Evolutionary conservation across 768 basidiomycete genomes (phyloP), one percentile per base, ranked within the genome.

Genomic region (Naematelia encephala): DNA sequence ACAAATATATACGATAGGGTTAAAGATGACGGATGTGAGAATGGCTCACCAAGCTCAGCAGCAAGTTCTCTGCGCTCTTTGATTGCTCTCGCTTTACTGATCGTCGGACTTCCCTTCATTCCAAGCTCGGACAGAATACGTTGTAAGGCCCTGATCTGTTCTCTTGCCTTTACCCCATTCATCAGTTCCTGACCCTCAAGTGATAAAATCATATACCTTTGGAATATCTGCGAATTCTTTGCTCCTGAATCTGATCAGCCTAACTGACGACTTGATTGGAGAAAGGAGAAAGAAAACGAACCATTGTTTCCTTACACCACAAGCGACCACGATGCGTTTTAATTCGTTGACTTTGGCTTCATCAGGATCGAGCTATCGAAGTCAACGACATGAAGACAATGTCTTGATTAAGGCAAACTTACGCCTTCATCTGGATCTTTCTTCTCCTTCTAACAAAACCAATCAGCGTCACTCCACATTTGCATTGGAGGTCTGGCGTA

Each of bases 61-160:
- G 83, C 86, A 4, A 90, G 73, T 72, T 92, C 92, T 46, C 90
- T 80, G 69, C 83, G 83, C 73, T 80, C 83, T 60, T 82, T 87
- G 66, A 93, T 87, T 2, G 80, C 78, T 66, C 84, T 88, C 3
- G 91, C 91, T 77, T 92, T 87, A 54, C 89, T 90, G 68, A 90
- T 67, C 60, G 84, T 91, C 69, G 86, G 79, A 22, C 86, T 82
- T 0, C 88, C 88, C 0, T 80, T 83, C 89, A 92, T 93, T 0
- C 90, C 90, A 27, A 91, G 58, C 26, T 30, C 62, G 2, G 49
- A 27, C 14, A 76, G 50, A 1, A 73, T 49, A 5, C 48, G 12
- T 21, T 64, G 47, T 2, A 76, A 46, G 44, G 61, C 56, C 13
- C 44, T 13, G 14, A 67, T 66, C 54, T 75, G 74, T 10, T 69